Conservation (phyloP, 106 monocot species). For the Dendrobium chrysotoxum region DNA sequence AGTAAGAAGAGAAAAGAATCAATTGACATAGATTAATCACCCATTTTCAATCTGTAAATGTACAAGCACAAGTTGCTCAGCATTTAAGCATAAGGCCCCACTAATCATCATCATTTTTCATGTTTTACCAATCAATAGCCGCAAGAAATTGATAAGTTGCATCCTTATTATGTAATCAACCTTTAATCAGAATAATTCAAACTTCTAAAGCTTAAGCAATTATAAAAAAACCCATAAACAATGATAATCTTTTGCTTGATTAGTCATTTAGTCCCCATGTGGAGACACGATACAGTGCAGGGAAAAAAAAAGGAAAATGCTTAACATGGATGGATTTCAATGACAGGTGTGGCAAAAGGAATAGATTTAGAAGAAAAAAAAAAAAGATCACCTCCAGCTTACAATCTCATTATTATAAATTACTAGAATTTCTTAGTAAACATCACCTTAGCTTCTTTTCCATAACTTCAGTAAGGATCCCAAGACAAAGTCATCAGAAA, state of each 20-base stretch:
- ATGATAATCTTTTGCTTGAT: background rate
- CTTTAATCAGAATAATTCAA: background rate
- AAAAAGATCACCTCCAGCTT: no score
- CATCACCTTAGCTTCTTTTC: no score
- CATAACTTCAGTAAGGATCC: no score
- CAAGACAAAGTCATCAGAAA: no score
- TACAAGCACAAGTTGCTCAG: background rate
- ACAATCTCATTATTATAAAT: no score
- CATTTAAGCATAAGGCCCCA: background rate
- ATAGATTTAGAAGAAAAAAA: no score
- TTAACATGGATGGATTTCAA: no score
- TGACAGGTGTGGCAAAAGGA: no score
- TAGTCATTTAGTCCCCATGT: background rate
- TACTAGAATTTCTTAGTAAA: no score
- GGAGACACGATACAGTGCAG: background rate
- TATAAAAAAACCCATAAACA: background rate
- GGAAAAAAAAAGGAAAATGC: background rate
- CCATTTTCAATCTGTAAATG: background rate
- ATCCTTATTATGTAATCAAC: background rate
- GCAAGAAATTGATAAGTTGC: background rate
- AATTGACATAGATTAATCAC: background rate
- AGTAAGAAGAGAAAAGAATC: background rate
- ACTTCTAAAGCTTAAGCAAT: background rate
- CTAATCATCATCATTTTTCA: background rate
- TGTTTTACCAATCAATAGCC: background rate